Conservation (phyloP, 495 filamentous ascomycete genomes). For the Neurospora sp. region DNA sequence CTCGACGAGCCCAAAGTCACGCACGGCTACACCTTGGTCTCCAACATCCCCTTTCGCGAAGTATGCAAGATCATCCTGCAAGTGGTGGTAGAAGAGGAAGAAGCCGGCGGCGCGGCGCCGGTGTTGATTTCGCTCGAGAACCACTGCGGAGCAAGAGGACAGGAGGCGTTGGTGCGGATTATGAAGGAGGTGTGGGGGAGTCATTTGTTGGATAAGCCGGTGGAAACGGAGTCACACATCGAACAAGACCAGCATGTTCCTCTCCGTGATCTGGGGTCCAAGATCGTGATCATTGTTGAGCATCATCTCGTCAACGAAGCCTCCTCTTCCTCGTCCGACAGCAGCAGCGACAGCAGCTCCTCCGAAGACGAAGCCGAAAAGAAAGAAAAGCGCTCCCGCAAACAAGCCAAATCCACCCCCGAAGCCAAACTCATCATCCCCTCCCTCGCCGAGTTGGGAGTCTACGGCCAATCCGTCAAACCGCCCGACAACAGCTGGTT, state of each 20-base stretch:
- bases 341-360: constrained; percentile 3
- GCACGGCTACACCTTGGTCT: constrained; percentile 45
- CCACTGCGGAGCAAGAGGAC: constrained; percentile 37
- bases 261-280: constrained; percentile 37
- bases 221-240: constrained; percentile 32
- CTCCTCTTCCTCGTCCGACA: constrained; percentile 14
- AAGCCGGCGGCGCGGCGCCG: constrained; percentile 29
- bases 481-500: constrained; percentile 44
- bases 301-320: constrained; percentile 40
- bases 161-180: constrained; percentile 39
- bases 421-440: constrained; percentile 33
- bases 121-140: constrained; percentile 46
- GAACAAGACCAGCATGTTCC: constrained; percentile 28
- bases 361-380: constrained; percentile 26
- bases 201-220: constrained; percentile 35
- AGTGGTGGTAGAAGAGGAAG: constrained; percentile 34
- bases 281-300: constrained; percentile 46
- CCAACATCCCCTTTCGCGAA: constrained; percentile 40
- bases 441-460: constrained; percentile 37
- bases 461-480: constrained; percentile 49
- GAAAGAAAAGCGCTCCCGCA: constrained; percentile 27
- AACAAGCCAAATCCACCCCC: constrained; percentile 25
- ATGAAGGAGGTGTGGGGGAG: constrained; percentile 44
- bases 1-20: constrained; percentile 44
- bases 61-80: constrained; percentile 44